Evolutionary conservation across 108 stramenopile genomes (phyloP).

Genomic region (Stephanodiscus triporus): DNA sequence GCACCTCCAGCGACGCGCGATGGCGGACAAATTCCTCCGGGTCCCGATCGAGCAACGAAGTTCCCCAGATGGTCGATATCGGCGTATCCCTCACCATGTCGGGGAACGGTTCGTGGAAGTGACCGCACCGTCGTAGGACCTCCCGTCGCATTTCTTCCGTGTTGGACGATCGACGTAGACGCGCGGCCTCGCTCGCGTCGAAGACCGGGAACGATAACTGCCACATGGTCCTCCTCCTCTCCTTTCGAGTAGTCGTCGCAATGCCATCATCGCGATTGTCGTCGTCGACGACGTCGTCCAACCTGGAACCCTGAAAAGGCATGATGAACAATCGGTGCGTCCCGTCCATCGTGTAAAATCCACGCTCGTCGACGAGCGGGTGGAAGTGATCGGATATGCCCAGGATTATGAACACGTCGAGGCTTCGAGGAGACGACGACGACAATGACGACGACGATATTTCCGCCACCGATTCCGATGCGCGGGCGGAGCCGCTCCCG

Average conservation of each 20-base stretch:
- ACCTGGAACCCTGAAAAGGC: conserved; percentile 72
- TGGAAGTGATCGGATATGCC: conserved; percentile 75
- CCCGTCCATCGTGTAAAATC: conserved; percentile 83
- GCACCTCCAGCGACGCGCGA: conserved; percentile 28
- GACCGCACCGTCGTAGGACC: conserved; percentile 53
- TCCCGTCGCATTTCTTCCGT: conserved; percentile 52
- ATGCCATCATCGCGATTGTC: conserved; percentile 10
- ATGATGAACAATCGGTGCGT: conserved; percentile 83
- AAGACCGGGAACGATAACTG: conserved; percentile 71
- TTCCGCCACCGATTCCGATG: background rate
- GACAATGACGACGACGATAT: background rate
- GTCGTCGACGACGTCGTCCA: conserved; percentile 30
- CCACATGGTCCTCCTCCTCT: conserved; percentile 77
- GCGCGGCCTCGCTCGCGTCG: conserved; percentile 29
- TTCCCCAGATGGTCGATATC: conserved; percentile 75
- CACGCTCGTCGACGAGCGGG: conserved; percentile 77
- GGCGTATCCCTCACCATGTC: conserved; percentile 75
- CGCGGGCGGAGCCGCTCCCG: background rate
- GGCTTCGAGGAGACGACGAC: conserved; percentile 21
- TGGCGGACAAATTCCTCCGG: conserved; percentile 55
- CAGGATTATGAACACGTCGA: conserved; percentile 76
- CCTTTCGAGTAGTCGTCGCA: background rate
- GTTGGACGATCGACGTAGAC: conserved; percentile 30
- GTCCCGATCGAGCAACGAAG: conserved; percentile 77
- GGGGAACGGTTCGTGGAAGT: conserved; percentile 79